Base-by-base conservation (phyloP, 768 basidiomycete species). In the Trametes elegans region DNA sequence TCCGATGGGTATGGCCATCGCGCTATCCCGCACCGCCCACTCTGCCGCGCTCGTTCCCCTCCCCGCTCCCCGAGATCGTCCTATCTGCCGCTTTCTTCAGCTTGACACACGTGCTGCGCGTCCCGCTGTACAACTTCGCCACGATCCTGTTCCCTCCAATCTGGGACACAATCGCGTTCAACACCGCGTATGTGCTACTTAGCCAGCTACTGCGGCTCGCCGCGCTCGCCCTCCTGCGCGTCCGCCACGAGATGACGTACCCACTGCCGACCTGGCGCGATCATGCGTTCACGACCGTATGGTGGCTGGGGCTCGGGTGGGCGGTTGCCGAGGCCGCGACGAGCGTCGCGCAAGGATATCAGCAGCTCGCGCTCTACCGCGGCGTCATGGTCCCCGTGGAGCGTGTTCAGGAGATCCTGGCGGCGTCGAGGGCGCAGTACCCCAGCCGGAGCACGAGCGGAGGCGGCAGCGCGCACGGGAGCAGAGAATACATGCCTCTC, bases 251-350 rank as follows among this genome's bases (percentile, higher is more conserved):
- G 57, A 71, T 74, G 62, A 62, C 64, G 26, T 64, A 65, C 55
- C 66, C 74, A 44, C 71, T 68, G 28, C 78, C 84, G 36, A 82
- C 79, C 7, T 85, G 80, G 75, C 72, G 68, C 51, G 76, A 84
- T 58, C 64, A 73, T 1, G 79, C 81, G 3, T 93, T 93, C 72
- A 66, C 70, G 19, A 76, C 81, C 27, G 80, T 87, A 3, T 91
- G 90, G 88, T 89, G 85, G 84, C 71, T 89, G 32, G 85, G 86
- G 2, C 73, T 92, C 2, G 87, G 87, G 0, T 90, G 85, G 85
- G 85, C 87, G 11, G 70, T 79, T 7, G 85, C 83, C 4, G 90
- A 90, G 60, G 84, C 84, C 5, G 59, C 79, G 19, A 81, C 83
- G 1, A 80, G 82, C 5, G 76, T 91, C 47, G 71, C 73, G 49